A percentile compares a stretch with the other conserved stretches of the same genome.
Conservation (phyloP, 2,329 filamentous ascomycete genomes). For the Capronia americana region DNA sequence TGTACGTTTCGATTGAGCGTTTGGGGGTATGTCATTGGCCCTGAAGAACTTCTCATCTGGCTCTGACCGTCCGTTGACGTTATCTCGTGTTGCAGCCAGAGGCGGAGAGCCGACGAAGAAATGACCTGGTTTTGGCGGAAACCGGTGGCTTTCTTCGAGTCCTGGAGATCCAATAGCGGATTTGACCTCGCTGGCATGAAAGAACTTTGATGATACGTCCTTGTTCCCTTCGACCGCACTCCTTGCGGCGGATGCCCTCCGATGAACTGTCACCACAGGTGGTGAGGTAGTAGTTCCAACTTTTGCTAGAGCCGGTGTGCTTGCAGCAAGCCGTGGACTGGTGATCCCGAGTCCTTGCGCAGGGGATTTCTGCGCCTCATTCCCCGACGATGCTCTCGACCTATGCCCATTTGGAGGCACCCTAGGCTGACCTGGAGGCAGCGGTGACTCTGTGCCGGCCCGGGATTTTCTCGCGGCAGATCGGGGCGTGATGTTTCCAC, state of each 20-base stretch:
- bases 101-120: slow-evolving; percentile 39
- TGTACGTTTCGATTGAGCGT: slow-evolving; percentile 36
- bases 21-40: slow-evolving; percentile 68
- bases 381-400: slow-evolving; percentile 20
- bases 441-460: slow-evolving; percentile 67
- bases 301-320: slow-evolving; percentile 26
- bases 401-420: slow-evolving; percentile 18
- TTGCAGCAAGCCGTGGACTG: slow-evolving; percentile 27
- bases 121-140: slow-evolving; percentile 41
- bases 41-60: slow-evolving; percentile 67
- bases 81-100: not conserved
- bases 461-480: slow-evolving; percentile 75
- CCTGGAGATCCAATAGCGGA: slow-evolving; percentile 50
- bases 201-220: slow-evolving; percentile 71
- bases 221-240: slow-evolving; percentile 48
- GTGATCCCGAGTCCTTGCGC: slow-evolving; percentile 28
- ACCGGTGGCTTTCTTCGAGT: slow-evolving; percentile 41
- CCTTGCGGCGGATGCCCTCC: slow-evolving; percentile 46
- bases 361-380: slow-evolving; percentile 38
- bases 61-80: slow-evolving; percentile 49
- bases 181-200: slow-evolving; percentile 83
- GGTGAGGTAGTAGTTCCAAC: slow-evolving; percentile 17
- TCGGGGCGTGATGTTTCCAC: slow-evolving; percentile 76
- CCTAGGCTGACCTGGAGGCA: slow-evolving; percentile 53
- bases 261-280: slow-evolving; percentile 26